phyloP scores from a whole-genome alignment of 331 rosid genomes.

The Spiraea crenata region DNA sequence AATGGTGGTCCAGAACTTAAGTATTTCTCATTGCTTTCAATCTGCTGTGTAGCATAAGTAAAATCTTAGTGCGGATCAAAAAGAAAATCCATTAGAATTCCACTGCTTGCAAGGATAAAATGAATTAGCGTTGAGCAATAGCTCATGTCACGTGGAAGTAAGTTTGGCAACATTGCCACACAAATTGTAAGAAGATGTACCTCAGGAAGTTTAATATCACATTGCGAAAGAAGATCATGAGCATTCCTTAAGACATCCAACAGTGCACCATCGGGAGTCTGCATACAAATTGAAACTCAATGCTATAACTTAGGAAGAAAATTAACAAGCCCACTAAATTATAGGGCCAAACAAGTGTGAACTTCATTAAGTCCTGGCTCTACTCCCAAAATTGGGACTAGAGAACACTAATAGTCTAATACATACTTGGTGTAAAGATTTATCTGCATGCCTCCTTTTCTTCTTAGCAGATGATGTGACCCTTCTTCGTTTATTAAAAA shows the following conservation, averaged over 20 bases:
- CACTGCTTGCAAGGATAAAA: slow-evolving; percentile 5
- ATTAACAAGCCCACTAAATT: background rate
- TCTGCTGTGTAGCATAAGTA: slow-evolving; percentile 49
- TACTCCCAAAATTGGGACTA: background rate
- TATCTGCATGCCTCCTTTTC: slow-evolving; percentile 59
- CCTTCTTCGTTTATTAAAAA: slow-evolving; percentile 81
- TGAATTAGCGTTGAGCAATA: slow-evolving; percentile 3
- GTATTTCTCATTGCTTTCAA: slow-evolving; percentile 71
- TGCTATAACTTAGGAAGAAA: slow-evolving; percentile 20
- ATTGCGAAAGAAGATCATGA: slow-evolving; percentile 71
- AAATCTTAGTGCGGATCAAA: slow-evolving; percentile 21
- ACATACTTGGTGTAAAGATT: slow-evolving; percentile 79
- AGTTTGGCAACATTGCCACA: slow-evolving; percentile 16
- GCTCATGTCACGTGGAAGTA: slow-evolving; percentile 20
- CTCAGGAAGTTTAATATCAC: slow-evolving; percentile 78
- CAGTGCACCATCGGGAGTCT: slow-evolving; percentile 94
- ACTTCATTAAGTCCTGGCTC: slow-evolving; percentile 3
- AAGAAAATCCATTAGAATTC: slow-evolving; percentile 14
- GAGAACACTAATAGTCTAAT: background rate
- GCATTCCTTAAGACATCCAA: slow-evolving; percentile 88
- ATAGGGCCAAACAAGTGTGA: background rate
- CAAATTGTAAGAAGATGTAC: slow-evolving; percentile 39
- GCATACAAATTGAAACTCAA: slow-evolving; percentile 33
- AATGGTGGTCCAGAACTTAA: slow-evolving; percentile 83
- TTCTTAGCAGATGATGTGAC: slow-evolving; percentile 95